Percentiles rank a stretch among this genome's conserved stretches.
phyloP scores from a whole-genome alignment of 2,329 filamentous ascomycete species.

The Apiospora pterosperma region DNA sequence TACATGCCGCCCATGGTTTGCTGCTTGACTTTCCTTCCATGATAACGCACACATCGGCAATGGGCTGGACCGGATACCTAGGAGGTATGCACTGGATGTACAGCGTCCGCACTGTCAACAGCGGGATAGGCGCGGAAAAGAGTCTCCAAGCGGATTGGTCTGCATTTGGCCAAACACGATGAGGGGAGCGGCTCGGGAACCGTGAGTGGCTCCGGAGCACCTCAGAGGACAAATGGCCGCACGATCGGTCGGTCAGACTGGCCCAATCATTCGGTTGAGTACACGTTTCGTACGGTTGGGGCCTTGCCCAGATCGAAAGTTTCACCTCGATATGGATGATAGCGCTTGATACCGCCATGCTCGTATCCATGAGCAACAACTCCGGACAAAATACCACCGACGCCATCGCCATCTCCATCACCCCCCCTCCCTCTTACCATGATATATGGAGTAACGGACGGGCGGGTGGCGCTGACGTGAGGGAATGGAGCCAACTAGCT shows the following conservation, averaged over 20 bases:
- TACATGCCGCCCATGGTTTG: not conserved
- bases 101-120: not conserved
- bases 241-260: not conserved
- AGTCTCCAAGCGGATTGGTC: not conserved
- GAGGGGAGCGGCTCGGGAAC: not conserved
- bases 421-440: not conserved
- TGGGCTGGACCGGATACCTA: no score
- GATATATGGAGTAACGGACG: not conserved
- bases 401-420: not conserved
- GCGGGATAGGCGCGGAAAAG: slow-evolving; percentile 1
- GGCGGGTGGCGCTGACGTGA: not conserved
- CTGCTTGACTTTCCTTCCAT: not conserved
- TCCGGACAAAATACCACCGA: not conserved
- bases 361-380: not conserved
- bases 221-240: not conserved
- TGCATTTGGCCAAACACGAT: not conserved
- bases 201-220: not conserved
- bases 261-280: no score
- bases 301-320: slow-evolving; percentile 3
- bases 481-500: not conserved
- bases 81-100: not conserved
- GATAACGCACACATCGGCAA: not conserved
- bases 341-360: not conserved
- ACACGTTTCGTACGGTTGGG: no score
- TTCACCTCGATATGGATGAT: not conserved